A percentile compares a stretch with the other conserved stretches of the same genome.
These are phyloP conservation scores for Retiboletus fuscus DNA, from an alignment of 1,284 basidiomycete genomes.

Conservation along the genomic window DNA sequence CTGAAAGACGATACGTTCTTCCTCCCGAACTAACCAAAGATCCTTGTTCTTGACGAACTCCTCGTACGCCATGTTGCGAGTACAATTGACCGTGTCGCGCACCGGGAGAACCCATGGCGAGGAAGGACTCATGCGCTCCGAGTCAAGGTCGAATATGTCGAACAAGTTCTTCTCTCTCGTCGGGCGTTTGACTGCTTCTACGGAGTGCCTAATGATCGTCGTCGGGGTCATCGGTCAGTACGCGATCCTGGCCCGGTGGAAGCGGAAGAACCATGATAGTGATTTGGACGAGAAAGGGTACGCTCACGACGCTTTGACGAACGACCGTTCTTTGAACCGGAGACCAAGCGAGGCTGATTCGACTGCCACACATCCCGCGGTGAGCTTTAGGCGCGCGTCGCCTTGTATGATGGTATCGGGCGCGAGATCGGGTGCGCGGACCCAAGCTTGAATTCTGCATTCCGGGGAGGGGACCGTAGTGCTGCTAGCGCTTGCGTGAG, in stretches of 20 bases:
- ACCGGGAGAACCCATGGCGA: slow-evolving; percentile 3
- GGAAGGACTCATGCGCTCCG: slow-evolving; percentile 3
- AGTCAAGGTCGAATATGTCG: slow-evolving; percentile 8
- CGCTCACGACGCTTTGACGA: slow-evolving; percentile 23
- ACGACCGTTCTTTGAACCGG: slow-evolving; percentile 32
- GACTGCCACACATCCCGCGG: slow-evolving; percentile 4
- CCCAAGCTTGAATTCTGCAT: slow-evolving; percentile 27
- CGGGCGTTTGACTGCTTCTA: not conserved
- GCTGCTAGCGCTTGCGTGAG: not conserved
- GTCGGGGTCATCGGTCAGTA: not conserved
- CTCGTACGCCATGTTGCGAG: not conserved
- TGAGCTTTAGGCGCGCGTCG: slow-evolving; percentile 22
- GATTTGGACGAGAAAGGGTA: not conserved
- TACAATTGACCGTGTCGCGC: not conserved
- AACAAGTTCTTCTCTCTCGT: not conserved
- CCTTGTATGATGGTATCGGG: slow-evolving; percentile 29
- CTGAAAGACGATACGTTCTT: slow-evolving; percentile 33
- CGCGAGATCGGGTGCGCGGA: slow-evolving; percentile 28
- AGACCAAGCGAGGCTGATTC: slow-evolving; percentile 22
- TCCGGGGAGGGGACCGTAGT: not conserved
- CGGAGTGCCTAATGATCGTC: slow-evolving; percentile 12
- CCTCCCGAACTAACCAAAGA: slow-evolving; percentile 28
- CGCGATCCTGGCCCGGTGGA: not conserved
- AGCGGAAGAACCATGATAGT: slow-evolving; percentile 1
- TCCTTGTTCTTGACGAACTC: slow-evolving; percentile 13